Evolutionary conservation across 495 filamentous ascomycete species (phyloP), one percentile per base, ranked within the genome.

Genomic region (Talaromyces adpressus): DNA sequence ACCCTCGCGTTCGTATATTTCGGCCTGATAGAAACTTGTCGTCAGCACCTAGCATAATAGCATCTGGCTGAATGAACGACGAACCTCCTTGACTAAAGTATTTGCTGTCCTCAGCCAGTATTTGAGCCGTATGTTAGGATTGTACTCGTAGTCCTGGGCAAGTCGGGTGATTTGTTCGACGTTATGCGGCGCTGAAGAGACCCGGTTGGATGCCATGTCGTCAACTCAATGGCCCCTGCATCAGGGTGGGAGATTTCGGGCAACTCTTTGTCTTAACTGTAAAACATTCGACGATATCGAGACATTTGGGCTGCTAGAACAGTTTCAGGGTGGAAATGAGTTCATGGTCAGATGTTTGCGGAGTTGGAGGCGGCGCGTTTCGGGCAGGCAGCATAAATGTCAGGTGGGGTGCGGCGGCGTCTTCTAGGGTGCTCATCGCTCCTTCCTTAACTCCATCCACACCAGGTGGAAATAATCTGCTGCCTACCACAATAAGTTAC

Each of bases 41-140:
- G 45, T 49, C 9, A 49, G 45, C 18, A 9, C 45, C 45, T 20
- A 49, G 45, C 4, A 49, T 9, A 45, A 18, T 27, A 18, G 9
- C 52, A 20, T 23, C 34, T 39, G 14, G 0, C 7, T 25, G 22
- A n/a, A 5, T 18, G 62, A 34, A 58, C 16, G 23, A 69, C 77
- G 61, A 63, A 93, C 93, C 85, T 98, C 89, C 71, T 89, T 88
- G 59, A 89, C 75, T 47, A 97, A 73, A 14, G 88, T 87, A 41
- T 89, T 83, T 9, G 91, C 89, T 3, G 92, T 90, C 25, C 91
- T 84, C 34, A 93, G 75, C 92, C 93, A 98, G 67, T 87, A 87
- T 68, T 85, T 85, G 34, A 97, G 77, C 8, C 85, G 82, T 58
- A 96, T 87, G 2, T 77, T 71, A 4, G 83, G 81, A 72, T 90